Conservation (phyloP, 768 basidiomycete species). For the Porphyrellus cyaneotinctus region DNA sequence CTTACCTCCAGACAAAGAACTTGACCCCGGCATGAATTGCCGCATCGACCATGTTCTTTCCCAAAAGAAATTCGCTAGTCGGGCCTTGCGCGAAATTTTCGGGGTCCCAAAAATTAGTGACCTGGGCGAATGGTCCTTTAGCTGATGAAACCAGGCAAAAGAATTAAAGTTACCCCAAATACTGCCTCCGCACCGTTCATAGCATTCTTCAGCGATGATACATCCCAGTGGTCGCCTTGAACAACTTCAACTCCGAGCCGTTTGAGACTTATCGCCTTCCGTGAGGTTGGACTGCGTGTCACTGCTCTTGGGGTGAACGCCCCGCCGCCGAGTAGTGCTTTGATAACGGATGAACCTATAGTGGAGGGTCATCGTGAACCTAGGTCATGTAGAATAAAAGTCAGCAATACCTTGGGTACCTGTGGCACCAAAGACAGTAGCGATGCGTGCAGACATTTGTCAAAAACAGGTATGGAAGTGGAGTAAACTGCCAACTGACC, state of each 20-base stretch:
- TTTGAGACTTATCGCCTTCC: slow-evolving; percentile 22
- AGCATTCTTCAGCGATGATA: slow-evolving; percentile 24
- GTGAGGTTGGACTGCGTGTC: slow-evolving; percentile 28
- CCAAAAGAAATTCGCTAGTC: slow-evolving; percentile 22
- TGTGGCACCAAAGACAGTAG: slow-evolving; percentile 37
- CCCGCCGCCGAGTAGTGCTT: slow-evolving; percentile 31
- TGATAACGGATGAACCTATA: slow-evolving; percentile 26
- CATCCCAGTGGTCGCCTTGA: too few relatives aligned
- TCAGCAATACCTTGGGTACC: slow-evolving; percentile 30
- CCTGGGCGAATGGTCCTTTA: slow-evolving; percentile 6
- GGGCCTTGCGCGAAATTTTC: slow-evolving; percentile 13
- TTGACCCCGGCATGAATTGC: slow-evolving; percentile 20
- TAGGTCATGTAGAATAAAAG: not conserved
- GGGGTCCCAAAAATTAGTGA: slow-evolving; percentile 28
- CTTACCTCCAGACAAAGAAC: slow-evolving; percentile 32
- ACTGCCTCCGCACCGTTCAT: slow-evolving; percentile 31
- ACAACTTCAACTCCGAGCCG: slow-evolving; percentile 21
- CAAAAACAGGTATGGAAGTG: not conserved
- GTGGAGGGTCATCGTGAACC: not conserved
- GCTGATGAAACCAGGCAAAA: not conserved
- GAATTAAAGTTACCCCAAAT: slow-evolving; percentile 24
- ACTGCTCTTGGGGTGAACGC: slow-evolving; percentile 34
- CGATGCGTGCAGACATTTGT: slow-evolving; percentile 19
- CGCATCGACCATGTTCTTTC: slow-evolving; percentile 31
- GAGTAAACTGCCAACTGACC: too few relatives aligned